Conservation (phyloP, 164 flowering plant species). For the Aristolochia californica region DNA sequence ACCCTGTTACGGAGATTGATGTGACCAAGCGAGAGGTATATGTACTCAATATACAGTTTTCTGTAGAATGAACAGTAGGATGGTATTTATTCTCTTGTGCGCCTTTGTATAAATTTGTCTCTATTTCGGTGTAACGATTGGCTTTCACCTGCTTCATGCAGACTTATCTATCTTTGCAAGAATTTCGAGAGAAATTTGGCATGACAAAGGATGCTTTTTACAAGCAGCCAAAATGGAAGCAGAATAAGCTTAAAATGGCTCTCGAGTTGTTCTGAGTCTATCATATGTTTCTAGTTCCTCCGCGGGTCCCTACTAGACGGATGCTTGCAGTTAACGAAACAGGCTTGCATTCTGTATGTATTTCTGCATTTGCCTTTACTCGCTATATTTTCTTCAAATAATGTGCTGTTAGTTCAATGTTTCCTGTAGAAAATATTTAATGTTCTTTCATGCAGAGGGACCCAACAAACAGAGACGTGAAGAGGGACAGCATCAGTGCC, state of each 20-base stretch:
- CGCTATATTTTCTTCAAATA: too few relatives aligned
- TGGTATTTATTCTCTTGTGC: too few relatives aligned
- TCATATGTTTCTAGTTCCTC: conserved; percentile 2
- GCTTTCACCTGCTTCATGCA: conserved; percentile 19
- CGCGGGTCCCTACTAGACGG: conserved; percentile 17
- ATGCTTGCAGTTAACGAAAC: conserved; percentile 22
- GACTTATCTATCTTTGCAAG: conserved; percentile 77
- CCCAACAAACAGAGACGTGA: conserved; percentile 15
- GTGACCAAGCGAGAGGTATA: conserved; percentile 92
- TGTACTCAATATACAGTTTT: too few relatives aligned
- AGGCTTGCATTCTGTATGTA: conserved; percentile 26
- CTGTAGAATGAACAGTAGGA: too few relatives aligned
- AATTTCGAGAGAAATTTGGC: conserved; percentile 83
- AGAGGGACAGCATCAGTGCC: conserved; percentile 66
- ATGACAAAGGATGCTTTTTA: conserved; percentile 79
- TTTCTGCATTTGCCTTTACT: conserved; percentile 2
- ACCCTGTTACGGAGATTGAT: conserved; percentile 79
- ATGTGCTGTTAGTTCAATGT: background rate
- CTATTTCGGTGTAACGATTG: background rate
- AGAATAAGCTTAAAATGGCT: conserved; percentile 92
- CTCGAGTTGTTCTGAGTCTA: conserved; percentile 64
- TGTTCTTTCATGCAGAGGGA: conserved; percentile 22
- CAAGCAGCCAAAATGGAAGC: conserved; percentile 96
- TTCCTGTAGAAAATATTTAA: background rate
- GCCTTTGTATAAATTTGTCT: background rate